These are phyloP conservation scores for Acaromyces ingoldii DNA, from an alignment of 1,284 basidiomycete genomes.

Conservation along the genomic window DNA sequence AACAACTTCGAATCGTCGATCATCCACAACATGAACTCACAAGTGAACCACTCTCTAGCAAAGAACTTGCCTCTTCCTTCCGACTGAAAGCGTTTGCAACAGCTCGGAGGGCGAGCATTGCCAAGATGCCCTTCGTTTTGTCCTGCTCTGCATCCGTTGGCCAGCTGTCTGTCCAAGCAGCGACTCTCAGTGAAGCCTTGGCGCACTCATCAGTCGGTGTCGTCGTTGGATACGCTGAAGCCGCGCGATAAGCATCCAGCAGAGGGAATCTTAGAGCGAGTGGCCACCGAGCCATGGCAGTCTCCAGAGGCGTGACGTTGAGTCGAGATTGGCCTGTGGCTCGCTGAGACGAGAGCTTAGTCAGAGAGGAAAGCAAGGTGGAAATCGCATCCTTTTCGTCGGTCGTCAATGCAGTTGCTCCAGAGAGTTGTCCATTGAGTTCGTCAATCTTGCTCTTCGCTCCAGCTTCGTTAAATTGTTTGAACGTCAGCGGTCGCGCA, in stretches of 20 bases:
- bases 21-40: no score
- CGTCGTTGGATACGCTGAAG: constrained; percentile 61
- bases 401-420: constrained; percentile 64
- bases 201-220: constrained; percentile 60
- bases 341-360: no score
- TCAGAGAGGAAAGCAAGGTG: constrained; percentile 65
- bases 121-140: constrained; percentile 77
- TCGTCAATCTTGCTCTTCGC: constrained; percentile 78
- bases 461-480: constrained; percentile 78
- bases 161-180: constrained; percentile 62
- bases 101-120: constrained; percentile 72
- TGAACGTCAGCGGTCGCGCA: constrained; percentile 63
- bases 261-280: constrained; percentile 77
- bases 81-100: no score
- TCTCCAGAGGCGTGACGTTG: constrained; percentile 20
- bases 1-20: no score
- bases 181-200: constrained; percentile 63
- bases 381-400: constrained; percentile 64
- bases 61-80: no score
- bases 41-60: no score
- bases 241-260: constrained; percentile 76
- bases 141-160: constrained; percentile 52
- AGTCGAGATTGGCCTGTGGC: constrained; percentile 6
- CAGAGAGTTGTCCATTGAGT: constrained; percentile 67
- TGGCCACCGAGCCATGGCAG: constrained; percentile 74